phyloP scores from a whole-genome alignment of 352 stramenopile species.

The Phytopythium chamaehyphon region DNA sequence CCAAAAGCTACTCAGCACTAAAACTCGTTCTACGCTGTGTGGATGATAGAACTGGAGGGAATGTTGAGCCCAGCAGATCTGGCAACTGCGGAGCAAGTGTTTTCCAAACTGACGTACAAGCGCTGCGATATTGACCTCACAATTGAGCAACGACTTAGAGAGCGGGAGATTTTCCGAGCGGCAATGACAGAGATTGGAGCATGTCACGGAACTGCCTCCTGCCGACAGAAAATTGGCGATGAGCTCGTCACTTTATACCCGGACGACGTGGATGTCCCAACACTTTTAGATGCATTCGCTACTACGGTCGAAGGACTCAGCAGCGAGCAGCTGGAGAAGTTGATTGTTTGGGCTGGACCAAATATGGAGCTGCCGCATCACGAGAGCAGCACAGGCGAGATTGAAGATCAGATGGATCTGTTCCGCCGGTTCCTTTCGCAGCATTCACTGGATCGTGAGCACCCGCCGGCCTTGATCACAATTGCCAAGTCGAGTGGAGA shows the following conservation, averaged over 20 bases:
- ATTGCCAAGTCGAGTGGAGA: conserved; percentile 80
- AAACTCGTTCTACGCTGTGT: too few relatives aligned
- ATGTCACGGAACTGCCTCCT: conserved; percentile 5
- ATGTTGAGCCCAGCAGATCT: conserved; percentile 16
- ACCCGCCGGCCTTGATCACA: conserved; percentile 66
- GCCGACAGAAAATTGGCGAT: conserved; percentile 6
- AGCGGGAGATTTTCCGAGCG: conserved; percentile 27
- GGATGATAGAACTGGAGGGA: conserved; percentile 34
- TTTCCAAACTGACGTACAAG: conserved; percentile 38
- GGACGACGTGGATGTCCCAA: conserved; percentile 6
- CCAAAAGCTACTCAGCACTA: too few relatives aligned
- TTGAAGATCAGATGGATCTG: conserved; percentile 32
- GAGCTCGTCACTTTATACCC: conserved; percentile 27
- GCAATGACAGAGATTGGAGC: conserved; percentile 31
- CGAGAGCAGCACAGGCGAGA: conserved; percentile 48
- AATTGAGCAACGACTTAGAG: conserved; percentile 15
- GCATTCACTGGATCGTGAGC: conserved; percentile 10
- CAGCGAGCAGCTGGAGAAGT: background rate
- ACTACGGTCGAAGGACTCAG: background rate
- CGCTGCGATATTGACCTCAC: conserved; percentile 13
- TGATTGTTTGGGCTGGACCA: conserved; percentile 22
- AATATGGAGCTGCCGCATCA: conserved; percentile 73
- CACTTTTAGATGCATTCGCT: conserved; percentile 20
- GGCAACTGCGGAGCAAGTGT: conserved; percentile 29
- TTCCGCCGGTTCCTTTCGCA: conserved; percentile 31